Percentiles rank a stretch among this genome's conserved stretches.
These are phyloP conservation scores for Hortaea werneckii DNA, from an alignment of 2,329 filamentous ascomycete genomes.

Conservation along the genomic window DNA sequence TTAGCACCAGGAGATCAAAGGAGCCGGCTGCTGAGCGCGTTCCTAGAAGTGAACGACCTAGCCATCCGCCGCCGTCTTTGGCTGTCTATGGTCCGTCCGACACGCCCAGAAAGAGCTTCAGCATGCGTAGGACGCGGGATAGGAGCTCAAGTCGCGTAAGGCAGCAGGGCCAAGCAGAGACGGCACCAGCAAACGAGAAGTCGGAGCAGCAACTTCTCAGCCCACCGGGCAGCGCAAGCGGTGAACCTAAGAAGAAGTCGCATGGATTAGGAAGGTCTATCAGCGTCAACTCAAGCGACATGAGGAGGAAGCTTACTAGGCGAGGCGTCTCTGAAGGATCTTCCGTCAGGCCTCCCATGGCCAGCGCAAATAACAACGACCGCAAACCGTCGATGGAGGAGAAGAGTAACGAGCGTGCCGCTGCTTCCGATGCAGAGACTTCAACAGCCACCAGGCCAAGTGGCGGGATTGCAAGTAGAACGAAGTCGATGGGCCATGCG, in stretches of 20 bases:
- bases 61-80: conserved; percentile 62
- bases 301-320: conserved; percentile 54
- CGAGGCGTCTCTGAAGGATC: conserved; percentile 45
- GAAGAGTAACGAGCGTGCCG: conserved; percentile 18
- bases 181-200: conserved; percentile 3
- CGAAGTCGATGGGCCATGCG: conserved; percentile 82
- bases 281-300: conserved; percentile 82
- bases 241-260: conserved; percentile 10
- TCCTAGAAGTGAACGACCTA: conserved; percentile 46
- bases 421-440: conserved; percentile 41
- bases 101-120: conserved; percentile 76
- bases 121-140: conserved; percentile 56
- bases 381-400: conserved; percentile 29
- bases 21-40: conserved; percentile 41
- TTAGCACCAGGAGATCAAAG: conserved; percentile 75
- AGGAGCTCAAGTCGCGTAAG: conserved; percentile 41
- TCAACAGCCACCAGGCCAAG: conserved; percentile 24
- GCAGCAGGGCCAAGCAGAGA: conserved; percentile 31
- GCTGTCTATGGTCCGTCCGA: conserved; percentile 72
- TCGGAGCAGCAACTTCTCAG: conserved; percentile 41
- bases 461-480: conserved; percentile 58
- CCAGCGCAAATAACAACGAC: conserved; percentile 16
- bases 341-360: conserved; percentile 27
- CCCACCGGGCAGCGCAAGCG: conserved; percentile 50
- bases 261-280: conserved; percentile 75